phyloP scores from a whole-genome alignment of 352 stramenopile species.

The Phytophthora sojae region DNA sequence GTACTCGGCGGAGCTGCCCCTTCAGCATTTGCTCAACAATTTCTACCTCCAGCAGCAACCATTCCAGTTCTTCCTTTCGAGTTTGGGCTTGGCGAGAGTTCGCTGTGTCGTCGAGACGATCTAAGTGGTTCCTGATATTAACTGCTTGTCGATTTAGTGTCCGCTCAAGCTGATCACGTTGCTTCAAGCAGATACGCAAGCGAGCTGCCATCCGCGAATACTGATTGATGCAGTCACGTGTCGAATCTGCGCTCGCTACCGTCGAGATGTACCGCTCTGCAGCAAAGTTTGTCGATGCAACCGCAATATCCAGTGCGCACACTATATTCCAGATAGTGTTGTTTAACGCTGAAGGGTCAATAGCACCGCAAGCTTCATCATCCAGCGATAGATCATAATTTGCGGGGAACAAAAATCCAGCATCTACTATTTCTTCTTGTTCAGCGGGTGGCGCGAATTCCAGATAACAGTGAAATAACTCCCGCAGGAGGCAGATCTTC shows the following conservation, averaged over 20 bases:
- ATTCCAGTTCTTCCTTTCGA: constrained; percentile 35
- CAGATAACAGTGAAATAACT: constrained; percentile 58
- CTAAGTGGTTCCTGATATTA: constrained; percentile 29
- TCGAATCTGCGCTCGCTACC: constrained; percentile 15
- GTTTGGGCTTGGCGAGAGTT: constrained; percentile 1
- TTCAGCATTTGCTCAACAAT: constrained; percentile 49
- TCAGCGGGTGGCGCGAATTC: constrained; percentile 41
- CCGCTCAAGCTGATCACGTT: constrained; percentile 50
- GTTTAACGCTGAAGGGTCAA: constrained; percentile 29
- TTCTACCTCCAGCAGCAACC: constrained; percentile 37
- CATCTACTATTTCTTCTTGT: constrained; percentile 50
- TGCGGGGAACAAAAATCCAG: constrained; percentile 54
- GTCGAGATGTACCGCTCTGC: constrained; percentile 32
- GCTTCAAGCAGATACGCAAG: constrained; percentile 54
- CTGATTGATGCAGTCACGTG: constrained; percentile 36
- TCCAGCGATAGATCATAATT: constrained; percentile 22
- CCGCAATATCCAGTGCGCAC: constrained; percentile 54
- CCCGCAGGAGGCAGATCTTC: constrained; percentile 56
- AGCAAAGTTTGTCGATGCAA: constrained; percentile 45
- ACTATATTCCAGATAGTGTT: constrained; percentile 63
- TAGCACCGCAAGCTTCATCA: constrained; percentile 7
- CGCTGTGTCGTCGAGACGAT: constrained; percentile 11
- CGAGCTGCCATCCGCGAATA: constrained; percentile 38
- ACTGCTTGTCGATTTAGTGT: constrained; percentile 43
- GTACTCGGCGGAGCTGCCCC: constrained; percentile 38